A percentile compares a stretch with the other conserved stretches of the same genome.
Evolutionary conservation across 2,329 filamentous ascomycete species (phyloP).

Genomic region (Diaporthe vaccinii): DNA sequence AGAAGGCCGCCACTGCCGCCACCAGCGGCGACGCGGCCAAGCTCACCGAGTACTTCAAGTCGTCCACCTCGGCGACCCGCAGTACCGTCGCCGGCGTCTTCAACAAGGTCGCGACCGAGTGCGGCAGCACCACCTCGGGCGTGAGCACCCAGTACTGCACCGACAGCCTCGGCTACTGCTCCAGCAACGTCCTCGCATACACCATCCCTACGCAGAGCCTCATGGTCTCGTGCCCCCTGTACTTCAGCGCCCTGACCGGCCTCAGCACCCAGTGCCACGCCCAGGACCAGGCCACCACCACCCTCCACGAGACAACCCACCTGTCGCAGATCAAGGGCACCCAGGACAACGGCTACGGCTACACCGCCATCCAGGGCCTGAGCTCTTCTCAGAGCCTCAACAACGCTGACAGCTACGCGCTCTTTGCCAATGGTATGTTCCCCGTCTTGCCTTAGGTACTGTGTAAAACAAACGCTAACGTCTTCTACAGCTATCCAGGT

Average conservation of each 20-base stretch:
- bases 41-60: conserved; percentile 75
- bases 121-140: conserved; percentile 62
- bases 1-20: conserved; percentile 64
- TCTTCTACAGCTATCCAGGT: conserved; percentile 1
- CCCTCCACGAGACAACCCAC: conserved; percentile 76
- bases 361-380: conserved; percentile 65
- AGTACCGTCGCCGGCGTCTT: conserved; percentile 66
- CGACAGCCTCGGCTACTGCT: conserved; percentile 68
- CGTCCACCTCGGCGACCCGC: conserved; percentile 59
- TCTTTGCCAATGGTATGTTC: conserved; percentile 51
- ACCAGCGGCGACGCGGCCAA: conserved; percentile 62
- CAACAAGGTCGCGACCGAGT: conserved; percentile 67
- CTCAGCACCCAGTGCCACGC: conserved; percentile 67
- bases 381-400: conserved; percentile 64
- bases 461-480: not conserved
- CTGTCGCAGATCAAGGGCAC: conserved; percentile 70
- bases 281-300: conserved; percentile 76
- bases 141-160: conserved; percentile 69
- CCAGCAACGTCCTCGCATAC: conserved; percentile 68
- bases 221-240: conserved; percentile 73
- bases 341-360: conserved; percentile 68
- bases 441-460: too few species aligned
- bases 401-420: conserved; percentile 73
- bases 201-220: conserved; percentile 66
- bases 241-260: conserved; percentile 67